phyloP scores from a whole-genome alignment of 2,329 filamentous ascomycete genomes.

The Chaetomium strumarium region DNA sequence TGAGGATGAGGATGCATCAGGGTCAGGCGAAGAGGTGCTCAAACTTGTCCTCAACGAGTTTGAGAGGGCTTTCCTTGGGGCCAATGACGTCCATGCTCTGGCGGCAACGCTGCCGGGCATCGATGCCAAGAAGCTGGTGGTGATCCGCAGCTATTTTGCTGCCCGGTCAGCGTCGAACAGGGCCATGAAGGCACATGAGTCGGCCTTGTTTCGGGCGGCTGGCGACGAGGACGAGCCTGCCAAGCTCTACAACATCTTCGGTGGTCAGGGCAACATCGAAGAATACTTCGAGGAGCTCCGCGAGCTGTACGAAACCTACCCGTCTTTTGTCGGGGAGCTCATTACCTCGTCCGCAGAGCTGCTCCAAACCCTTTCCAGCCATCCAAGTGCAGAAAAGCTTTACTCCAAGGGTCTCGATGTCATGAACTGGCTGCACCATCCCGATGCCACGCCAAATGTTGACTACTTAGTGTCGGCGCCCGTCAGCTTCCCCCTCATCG shows the following conservation, averaged over 20 bases:
- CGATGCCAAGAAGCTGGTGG: conserved; percentile 82
- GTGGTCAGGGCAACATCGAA: conserved; percentile 97
- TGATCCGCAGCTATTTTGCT: conserved; percentile 86
- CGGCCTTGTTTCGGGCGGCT: conserved; percentile 83
- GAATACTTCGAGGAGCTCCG: conserved; percentile 98
- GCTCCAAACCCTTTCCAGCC: conserved; percentile 75
- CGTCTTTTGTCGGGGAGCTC: conserved; percentile 82
- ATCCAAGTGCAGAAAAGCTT: conserved; percentile 85
- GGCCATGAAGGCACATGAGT: conserved; percentile 86
- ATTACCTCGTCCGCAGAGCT: conserved; percentile 76
- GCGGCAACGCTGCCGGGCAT: conserved; percentile 84
- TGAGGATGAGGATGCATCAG: conserved; percentile 81
- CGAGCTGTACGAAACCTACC: conserved; percentile 85
- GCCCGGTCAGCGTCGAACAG: conserved; percentile 79
- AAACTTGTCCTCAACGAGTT: conserved; percentile 94
- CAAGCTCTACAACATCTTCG: conserved; percentile 88
- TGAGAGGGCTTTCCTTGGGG: conserved; percentile 86
- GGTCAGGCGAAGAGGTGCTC: conserved; percentile 86
- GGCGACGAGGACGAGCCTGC: conserved; percentile 77
- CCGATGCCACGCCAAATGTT: conserved; percentile 83
- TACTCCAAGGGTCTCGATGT: conserved; percentile 97
- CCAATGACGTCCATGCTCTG: conserved; percentile 93
- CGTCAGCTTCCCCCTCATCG: conserved; percentile 93
- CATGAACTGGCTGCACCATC: conserved; percentile 84
- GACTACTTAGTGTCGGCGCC: conserved; percentile 93